A percentile compares a stretch with the other conserved stretches of the same genome.
phyloP scores from a whole-genome alignment of 345 rosid genomes.

The Eutrema yunnanense region DNA sequence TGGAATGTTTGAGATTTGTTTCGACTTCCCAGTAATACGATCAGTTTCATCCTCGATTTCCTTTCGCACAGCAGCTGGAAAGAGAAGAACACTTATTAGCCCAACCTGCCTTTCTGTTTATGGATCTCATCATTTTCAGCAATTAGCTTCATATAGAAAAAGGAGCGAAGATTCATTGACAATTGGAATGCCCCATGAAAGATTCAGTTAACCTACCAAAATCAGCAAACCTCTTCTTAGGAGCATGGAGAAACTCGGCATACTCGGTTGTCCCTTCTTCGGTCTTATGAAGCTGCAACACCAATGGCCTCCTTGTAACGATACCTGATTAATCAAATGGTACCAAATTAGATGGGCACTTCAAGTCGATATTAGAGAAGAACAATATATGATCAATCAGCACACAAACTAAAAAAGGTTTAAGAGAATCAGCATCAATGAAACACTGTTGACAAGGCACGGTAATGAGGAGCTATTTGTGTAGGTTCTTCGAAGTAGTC shows the following conservation, averaged over 20 bases:
- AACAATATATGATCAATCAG: neutral
- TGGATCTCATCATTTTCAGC: neutral
- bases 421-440: neutral
- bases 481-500: neutral
- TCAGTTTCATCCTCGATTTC: slow-evolving; percentile 66
- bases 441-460: neutral
- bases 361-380: neutral
- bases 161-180: neutral
- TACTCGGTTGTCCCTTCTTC: slow-evolving; percentile 68
- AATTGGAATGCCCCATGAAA: neutral
- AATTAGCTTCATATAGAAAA: neutral
- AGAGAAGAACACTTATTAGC: slow-evolving; percentile 14
- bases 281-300: slow-evolving; percentile 89
- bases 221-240: slow-evolving; percentile 70
- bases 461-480: neutral
- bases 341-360: neutral
- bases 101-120: neutral
- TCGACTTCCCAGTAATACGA: slow-evolving; percentile 60
- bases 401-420: neutral
- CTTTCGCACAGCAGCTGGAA: slow-evolving; percentile 56
- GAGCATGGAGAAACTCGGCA: slow-evolving; percentile 97
- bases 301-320: slow-evolving; percentile 96
- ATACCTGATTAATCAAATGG: slow-evolving; percentile 49
- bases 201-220: slow-evolving; percentile 51
- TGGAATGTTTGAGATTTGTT: slow-evolving; percentile 59